A percentile compares a stretch with the other conserved stretches of the same genome.
Conservation (phyloP, 768 basidiomycete species). For the Porphyrellus cyaneotinctus region DNA sequence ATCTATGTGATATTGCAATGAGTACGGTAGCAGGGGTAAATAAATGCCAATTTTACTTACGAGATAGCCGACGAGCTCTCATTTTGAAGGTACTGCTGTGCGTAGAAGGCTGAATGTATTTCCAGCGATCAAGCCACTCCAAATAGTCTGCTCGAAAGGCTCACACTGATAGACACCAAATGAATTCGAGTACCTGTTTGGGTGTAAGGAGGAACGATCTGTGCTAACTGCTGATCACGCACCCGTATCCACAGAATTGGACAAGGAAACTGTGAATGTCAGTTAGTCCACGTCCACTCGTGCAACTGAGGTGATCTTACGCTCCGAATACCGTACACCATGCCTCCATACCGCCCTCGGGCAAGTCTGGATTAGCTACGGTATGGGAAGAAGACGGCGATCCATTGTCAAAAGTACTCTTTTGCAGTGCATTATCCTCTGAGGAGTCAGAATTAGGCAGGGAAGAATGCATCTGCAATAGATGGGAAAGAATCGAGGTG, state of each 20-base stretch:
- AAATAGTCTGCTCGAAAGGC: neutral
- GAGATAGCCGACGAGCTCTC: conserved; percentile 25
- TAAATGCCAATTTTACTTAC: conserved; percentile 4
- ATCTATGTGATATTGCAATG: conserved; percentile 10
- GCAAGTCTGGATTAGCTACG: neutral
- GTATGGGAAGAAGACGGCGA: neutral
- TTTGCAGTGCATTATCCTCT: neutral
- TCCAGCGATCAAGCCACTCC: neutral
- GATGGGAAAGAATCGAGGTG: too few species aligned
- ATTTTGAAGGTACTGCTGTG: conserved; percentile 16
- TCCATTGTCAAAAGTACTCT: neutral
- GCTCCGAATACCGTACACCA: conserved; percentile 27
- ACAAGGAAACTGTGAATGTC: conserved; percentile 21
- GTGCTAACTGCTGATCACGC: neutral
- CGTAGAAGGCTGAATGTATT: conserved; percentile 19
- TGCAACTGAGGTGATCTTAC: conserved; percentile 8
- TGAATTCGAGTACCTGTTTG: conserved; percentile 14
- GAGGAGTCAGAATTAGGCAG: neutral
- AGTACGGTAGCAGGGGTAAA: neutral
- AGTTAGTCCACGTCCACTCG: neutral
- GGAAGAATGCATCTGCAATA: too few species aligned
- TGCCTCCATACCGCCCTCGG: conserved; percentile 19
- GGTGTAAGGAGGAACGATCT: neutral
- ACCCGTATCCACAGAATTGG: conserved; percentile 28
- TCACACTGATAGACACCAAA: conserved; percentile 31